phyloP scores from a whole-genome alignment of 2,329 filamentous ascomycete species.

The Fusarium oxysporum region DNA sequence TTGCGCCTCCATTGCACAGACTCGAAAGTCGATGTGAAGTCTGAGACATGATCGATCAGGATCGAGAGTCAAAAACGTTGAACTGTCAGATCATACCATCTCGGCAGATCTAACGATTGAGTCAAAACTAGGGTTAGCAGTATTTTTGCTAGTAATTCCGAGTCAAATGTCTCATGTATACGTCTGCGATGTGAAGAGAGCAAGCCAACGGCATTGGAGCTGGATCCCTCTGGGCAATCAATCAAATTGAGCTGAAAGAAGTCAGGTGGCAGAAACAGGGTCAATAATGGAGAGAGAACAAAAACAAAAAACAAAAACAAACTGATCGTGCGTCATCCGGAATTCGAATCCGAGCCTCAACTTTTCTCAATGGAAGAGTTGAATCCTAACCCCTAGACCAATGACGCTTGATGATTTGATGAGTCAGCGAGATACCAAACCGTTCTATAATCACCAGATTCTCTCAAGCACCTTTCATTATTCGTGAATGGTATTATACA shows the following conservation, averaged over 20 bases:
- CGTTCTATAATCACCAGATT: background rate
- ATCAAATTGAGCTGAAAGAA: background rate
- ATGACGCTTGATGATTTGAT: slow-evolving; percentile 3
- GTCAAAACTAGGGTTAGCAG: background rate
- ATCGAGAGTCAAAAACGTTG: background rate
- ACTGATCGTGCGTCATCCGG: slow-evolving; percentile 14
- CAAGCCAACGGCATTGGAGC: background rate
- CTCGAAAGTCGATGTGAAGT: background rate
- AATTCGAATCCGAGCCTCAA: slow-evolving; percentile 32
- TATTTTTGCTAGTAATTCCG: background rate
- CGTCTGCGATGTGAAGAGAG: background rate
- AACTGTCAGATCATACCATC: background rate
- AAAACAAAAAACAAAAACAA: background rate
- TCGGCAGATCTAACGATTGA: background rate
- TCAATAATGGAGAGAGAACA: fast-evolving
- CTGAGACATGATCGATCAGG: background rate
- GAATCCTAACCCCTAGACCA: slow-evolving; percentile 32
- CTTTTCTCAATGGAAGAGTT: slow-evolving; percentile 29
- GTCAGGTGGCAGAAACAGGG: background rate
- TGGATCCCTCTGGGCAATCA: background rate
- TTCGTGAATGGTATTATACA: background rate
- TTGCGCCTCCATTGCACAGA: background rate
- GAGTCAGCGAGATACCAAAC: background rate
- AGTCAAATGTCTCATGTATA: background rate
- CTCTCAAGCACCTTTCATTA: too few species aligned